These are phyloP conservation scores for Arabidopsis thaliana DNA, from an alignment of 345 rosid genomes.

Conservation along the genomic window TAIR10.1 NC_003074.8:18910001-18910500, in stretches of 20 bases:
- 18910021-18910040: slow-evolving; percentile 40
- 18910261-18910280: slow-evolving; percentile 17
- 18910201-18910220: slow-evolving; percentile 40
- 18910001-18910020: slow-evolving; percentile 48
- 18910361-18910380: slow-evolving; percentile 13
- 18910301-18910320: slow-evolving; percentile 23
- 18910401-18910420: background rate
- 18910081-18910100: slow-evolving; percentile 46
- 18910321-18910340: slow-evolving; percentile 11
- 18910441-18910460: background rate
- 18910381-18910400: slow-evolving; percentile 12
- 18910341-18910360: slow-evolving; percentile 16
- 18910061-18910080: slow-evolving; percentile 46
- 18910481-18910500: background rate
- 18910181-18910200: slow-evolving; percentile 14
- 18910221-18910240: slow-evolving; percentile 40
- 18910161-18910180: slow-evolving; percentile 3
- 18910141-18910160: background rate
- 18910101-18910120: slow-evolving; percentile 29
- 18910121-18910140: background rate
- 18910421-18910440: background rate
- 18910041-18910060: slow-evolving; percentile 51
- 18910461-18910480: background rate
- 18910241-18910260: slow-evolving; percentile 26
- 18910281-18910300: slow-evolving; percentile 34